Conservation (phyloP, 2,329 filamentous ascomycete species). For the Coniochaeta hoffmannii region DNA sequence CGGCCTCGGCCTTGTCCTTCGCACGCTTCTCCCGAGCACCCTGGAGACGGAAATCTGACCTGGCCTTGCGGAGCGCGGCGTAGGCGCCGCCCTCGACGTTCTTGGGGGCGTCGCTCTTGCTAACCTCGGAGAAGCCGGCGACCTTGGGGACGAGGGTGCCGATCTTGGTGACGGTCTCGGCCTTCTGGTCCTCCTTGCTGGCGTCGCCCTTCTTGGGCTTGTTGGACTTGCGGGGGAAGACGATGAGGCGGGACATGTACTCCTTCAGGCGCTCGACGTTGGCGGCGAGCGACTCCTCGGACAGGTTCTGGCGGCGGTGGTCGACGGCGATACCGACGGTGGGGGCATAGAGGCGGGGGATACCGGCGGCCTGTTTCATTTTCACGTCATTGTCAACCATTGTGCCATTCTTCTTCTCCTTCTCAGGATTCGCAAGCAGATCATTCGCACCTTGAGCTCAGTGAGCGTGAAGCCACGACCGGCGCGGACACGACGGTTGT, state of each 20-base stretch:
- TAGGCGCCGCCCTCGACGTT: slow-evolving; percentile 76
- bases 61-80: slow-evolving; percentile 74
- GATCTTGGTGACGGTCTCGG: slow-evolving; percentile 57
- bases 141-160: slow-evolving; percentile 47
- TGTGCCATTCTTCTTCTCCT: background rate
- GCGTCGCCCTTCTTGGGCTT: slow-evolving; percentile 91
- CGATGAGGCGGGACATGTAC: slow-evolving; percentile 92
- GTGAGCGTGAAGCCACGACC: slow-evolving; percentile 96
- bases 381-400: slow-evolving; percentile 4
- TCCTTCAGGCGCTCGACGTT: slow-evolving; percentile 98
- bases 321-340: slow-evolving; percentile 98
- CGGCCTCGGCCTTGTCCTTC: slow-evolving; percentile 79
- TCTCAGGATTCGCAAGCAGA: background rate
- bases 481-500: slow-evolving; percentile 95
- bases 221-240: slow-evolving; percentile 94
- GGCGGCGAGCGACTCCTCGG: slow-evolving; percentile 85
- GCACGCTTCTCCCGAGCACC: slow-evolving; percentile 91
- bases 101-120: slow-evolving; percentile 73
- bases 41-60: slow-evolving; percentile 72
- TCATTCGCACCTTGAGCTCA: slow-evolving; percentile 83
- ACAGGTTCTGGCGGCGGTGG: slow-evolving; percentile 92
- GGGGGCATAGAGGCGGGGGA: slow-evolving; percentile 86
- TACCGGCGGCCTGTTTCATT: slow-evolving; percentile 71
- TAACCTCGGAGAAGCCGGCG: slow-evolving; percentile 64
- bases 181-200: slow-evolving; percentile 58